A percentile compares a stretch with the other conserved stretches of the same genome.
These are phyloP conservation scores for Arachis hypogaea DNA, from an alignment of 306 rosid species.

Conservation along the genomic window DNA sequence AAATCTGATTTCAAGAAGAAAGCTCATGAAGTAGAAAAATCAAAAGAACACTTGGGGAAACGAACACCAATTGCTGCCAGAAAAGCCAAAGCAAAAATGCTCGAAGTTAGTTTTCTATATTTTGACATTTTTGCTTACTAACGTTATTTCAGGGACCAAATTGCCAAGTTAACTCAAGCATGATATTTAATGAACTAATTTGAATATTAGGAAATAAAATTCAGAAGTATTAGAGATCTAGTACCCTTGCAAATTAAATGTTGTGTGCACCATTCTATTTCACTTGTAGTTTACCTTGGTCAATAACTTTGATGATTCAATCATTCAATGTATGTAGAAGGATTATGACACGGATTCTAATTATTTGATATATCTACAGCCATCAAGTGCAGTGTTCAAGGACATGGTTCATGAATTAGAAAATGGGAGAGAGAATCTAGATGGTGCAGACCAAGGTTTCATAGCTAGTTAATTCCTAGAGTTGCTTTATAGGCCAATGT, in stretches of 20 bases:
- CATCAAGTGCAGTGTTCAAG: conserved; percentile 74
- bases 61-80: conserved; percentile 89
- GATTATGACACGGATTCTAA: conserved; percentile 6
- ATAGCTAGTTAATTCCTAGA: conserved; percentile 84
- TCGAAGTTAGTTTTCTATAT: background rate
- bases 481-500: conserved; percentile 83
- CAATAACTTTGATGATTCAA: no score
- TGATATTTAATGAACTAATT: no score
- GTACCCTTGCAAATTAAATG: no score
- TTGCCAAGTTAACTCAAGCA: no score
- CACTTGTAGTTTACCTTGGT: no score
- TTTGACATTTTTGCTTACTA: no score
- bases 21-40: conserved; percentile 44
- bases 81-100: conserved; percentile 52
- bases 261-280: no score
- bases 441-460: conserved; percentile 99
- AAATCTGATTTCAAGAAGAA: conserved; percentile 68
- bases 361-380: conserved; percentile 55
- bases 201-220: no score
- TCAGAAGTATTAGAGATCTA: no score
- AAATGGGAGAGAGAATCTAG: conserved; percentile 78
- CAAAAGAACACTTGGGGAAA: conserved; percentile 56
- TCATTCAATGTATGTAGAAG: no score
- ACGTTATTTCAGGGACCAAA: no score
- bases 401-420: conserved; percentile 74